Conservation (phyloP, 2,329 filamentous ascomycete genomes). For the Bipolaris victoriae region DNA sequence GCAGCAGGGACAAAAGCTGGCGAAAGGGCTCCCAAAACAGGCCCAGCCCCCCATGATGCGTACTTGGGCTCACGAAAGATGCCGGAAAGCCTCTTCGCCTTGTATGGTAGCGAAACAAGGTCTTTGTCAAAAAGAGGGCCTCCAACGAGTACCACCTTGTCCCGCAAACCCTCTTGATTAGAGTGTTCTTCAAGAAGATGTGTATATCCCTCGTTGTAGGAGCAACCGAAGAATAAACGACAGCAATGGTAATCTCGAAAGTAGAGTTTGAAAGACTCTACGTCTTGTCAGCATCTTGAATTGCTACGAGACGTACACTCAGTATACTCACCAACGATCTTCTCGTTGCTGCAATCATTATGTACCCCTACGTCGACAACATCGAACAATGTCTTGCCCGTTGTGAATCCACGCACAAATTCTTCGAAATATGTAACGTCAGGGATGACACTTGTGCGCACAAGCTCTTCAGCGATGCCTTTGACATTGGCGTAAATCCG, state of each 20-base stretch:
- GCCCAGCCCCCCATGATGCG: slow-evolving; percentile 8
- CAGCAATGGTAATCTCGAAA: slow-evolving; percentile 65
- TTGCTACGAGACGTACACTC: background rate
- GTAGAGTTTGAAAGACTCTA: slow-evolving; percentile 62
- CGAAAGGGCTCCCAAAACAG: slow-evolving; percentile 3
- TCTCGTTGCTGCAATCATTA: slow-evolving; percentile 55
- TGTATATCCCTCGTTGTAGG: slow-evolving; percentile 62
- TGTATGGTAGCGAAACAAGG: slow-evolving; percentile 58
- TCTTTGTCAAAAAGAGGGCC: slow-evolving; percentile 63
- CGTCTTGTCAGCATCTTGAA: slow-evolving; percentile 8
- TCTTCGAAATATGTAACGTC: slow-evolving; percentile 54
- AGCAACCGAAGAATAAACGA: slow-evolving; percentile 65
- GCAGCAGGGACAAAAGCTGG: slow-evolving; percentile 1
- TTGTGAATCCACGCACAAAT: slow-evolving; percentile 63
- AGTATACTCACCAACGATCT: slow-evolving; percentile 54
- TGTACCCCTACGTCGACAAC: slow-evolving; percentile 56
- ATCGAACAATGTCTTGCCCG: slow-evolving; percentile 53
- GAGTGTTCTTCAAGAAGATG: slow-evolving; percentile 58
- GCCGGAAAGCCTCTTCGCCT: slow-evolving; percentile 57
- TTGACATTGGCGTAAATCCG: slow-evolving; percentile 62
- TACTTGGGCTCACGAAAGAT: slow-evolving; percentile 63
- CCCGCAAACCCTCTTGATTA: slow-evolving; percentile 52
- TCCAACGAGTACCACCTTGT: slow-evolving; percentile 62
- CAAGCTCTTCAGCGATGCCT: slow-evolving; percentile 57
- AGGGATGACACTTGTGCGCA: slow-evolving; percentile 54